phyloP scores from a whole-genome alignment of 441 rosid genomes.

The Daphne laureola region DNA sequence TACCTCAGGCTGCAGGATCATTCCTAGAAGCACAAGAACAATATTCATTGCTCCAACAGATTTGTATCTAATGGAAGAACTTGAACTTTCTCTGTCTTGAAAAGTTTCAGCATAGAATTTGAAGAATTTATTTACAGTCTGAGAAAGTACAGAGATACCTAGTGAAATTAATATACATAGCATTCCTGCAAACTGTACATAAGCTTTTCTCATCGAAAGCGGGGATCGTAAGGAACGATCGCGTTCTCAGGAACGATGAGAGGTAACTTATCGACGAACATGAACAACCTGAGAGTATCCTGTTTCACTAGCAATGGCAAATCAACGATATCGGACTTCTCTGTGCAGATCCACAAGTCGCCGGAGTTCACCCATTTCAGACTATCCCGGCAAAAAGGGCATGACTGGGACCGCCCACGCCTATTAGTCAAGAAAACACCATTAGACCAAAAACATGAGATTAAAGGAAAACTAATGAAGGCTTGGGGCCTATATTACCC shows the following conservation, averaged over 20 bases:
- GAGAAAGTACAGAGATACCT: neutral
- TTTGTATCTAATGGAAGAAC: no score
- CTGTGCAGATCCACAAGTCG: slow-evolving; percentile 75
- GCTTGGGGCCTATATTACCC: no score
- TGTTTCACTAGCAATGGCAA: slow-evolving; percentile 40
- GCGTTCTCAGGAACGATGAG: slow-evolving; percentile 50
- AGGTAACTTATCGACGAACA: slow-evolving; percentile 70
- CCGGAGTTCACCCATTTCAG: slow-evolving; percentile 63
- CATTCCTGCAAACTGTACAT: neutral
- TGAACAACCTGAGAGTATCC: slow-evolving; percentile 49
- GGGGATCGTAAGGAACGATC: slow-evolving; percentile 38
- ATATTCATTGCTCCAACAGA: no score
- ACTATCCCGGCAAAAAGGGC: slow-evolving; percentile 82
- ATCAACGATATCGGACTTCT: slow-evolving; percentile 39
- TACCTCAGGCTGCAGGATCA: slow-evolving; percentile 27
- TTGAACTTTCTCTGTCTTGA: no score
- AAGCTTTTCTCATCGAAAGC: slow-evolving; percentile 27
- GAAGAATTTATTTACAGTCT: slow-evolving; percentile 10
- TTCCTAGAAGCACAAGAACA: neutral
- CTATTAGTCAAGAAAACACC: slow-evolving; percentile 26
- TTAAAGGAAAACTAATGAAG: slow-evolving; percentile 2
- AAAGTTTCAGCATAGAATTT: no score
- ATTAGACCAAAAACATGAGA: neutral
- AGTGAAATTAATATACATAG: slow-evolving; percentile 10
- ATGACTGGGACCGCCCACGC: slow-evolving; percentile 68